Base-by-base conservation (phyloP, 441 rosid species). In the Eutrema salsugineum region DNA sequence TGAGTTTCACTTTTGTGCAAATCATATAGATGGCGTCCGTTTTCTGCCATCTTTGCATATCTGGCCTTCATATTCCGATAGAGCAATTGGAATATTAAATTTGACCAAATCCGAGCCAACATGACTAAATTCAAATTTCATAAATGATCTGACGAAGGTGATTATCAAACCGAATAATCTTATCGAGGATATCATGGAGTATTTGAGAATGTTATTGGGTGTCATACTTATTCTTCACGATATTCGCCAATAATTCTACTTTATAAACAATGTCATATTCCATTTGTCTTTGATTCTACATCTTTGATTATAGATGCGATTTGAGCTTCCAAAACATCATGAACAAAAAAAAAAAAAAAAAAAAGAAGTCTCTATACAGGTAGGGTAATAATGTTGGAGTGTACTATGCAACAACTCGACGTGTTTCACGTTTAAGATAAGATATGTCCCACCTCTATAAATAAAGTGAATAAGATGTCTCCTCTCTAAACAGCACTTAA, bases 401-500 rank as follows among this genome's bases (percentile, higher is more conserved):
- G 59, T 6, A 40, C 17, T 10, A 42, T n/a, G 55, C 55, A 56
- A 48, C 66, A 46, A 47, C 51, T 55, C 53, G 39, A 22, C 67
- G 61, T 73, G 72, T 57, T 48, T 51, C 77, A 73, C 68, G 72
- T 58, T 66, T 8, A 57, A 57, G 66, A 38, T 55, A 72, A 72
- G 2, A 22, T 24, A 24, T 64, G 71, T 56, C 71, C 44, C 65
- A 72, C 58, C 19, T 64, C 46, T 65, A 47, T 66, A 56, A 47
- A 47, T 46, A n/a, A 47, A 22, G 8, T 17, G 33, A 16, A 48
- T 20, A n/a, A 38, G 40, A n/a, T 11, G 46, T 46, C 11, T 8
- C 22, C 33, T 22, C 17, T 19, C 35, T 39, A 14, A 39, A 55
- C 32, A n/a, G n/a, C 33, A 22, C 64, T 39, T n/a, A 53, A 11